These are phyloP conservation scores for Eucalyptus globulus DNA, from an alignment of 345 rosid species.

Conservation along the genomic window DNA sequence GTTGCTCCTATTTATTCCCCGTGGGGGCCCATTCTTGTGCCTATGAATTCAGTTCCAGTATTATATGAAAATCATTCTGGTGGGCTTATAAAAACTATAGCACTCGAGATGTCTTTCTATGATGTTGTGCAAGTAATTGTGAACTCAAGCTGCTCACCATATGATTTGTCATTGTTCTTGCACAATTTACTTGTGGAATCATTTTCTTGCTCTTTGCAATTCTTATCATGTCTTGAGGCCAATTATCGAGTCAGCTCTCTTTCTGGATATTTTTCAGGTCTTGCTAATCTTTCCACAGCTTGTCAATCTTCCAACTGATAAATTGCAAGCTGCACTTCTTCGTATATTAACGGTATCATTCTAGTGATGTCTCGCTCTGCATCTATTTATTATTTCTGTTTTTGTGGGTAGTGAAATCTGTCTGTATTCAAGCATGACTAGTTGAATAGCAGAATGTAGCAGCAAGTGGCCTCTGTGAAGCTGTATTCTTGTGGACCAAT, in stretches of 20 bases:
- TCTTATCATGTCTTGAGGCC: background rate
- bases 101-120: background rate
- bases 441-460: background rate
- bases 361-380: background rate
- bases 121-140: background rate
- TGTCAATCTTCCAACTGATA: constrained; percentile 74
- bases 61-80: background rate
- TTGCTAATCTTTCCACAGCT: constrained; percentile 53
- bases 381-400: background rate
- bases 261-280: constrained; percentile 16
- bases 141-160: background rate
- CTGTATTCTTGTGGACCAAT: background rate
- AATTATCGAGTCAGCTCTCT: background rate
- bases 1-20: background rate
- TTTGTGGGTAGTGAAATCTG: background rate
- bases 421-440: background rate
- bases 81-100: background rate
- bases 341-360: constrained; percentile 63
- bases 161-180: background rate
- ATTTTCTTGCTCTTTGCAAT: background rate
- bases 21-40: background rate
- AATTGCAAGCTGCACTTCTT: constrained; percentile 72
- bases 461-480: background rate
- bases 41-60: background rate
- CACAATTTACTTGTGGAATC: background rate